Evolutionary conservation across 139 green algal genomes (phyloP).

Genomic region (Ettlia oleoabundans): DNA sequence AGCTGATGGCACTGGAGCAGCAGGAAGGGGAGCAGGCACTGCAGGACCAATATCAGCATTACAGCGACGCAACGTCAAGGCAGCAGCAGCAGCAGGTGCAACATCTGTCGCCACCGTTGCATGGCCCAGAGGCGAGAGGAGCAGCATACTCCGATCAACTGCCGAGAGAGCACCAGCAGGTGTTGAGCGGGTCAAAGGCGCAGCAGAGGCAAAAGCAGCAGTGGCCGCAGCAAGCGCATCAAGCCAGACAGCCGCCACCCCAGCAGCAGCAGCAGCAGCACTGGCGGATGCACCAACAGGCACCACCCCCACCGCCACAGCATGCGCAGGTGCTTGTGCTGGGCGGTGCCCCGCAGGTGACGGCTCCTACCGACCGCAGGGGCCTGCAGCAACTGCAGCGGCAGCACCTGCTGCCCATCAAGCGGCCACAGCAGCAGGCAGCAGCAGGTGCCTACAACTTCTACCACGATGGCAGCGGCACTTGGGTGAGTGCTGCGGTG

Average conservation of each 20-base stretch:
- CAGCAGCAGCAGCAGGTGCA: too few species aligned
- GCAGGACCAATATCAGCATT: neutral
- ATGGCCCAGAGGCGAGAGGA: neutral
- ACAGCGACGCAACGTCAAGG: neutral
- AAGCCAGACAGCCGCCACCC: neutral
- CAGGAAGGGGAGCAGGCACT: neutral
- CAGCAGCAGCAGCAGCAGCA: neutral
- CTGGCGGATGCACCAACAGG: neutral
- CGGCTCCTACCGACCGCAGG: neutral
- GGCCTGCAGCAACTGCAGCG: neutral
- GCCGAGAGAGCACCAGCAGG: too few species aligned
- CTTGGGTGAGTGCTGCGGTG: neutral
- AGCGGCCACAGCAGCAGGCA: neutral
- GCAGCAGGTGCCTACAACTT: neutral
- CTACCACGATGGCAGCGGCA: neutral
- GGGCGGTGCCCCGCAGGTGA: neutral
- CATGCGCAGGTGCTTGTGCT: neutral
- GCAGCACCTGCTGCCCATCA: neutral
- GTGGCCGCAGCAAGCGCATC: neutral
- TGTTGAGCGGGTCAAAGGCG: too few species aligned
- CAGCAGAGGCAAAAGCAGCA: neutral
- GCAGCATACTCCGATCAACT: too few species aligned
- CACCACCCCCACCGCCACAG: neutral
- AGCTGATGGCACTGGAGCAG: constrained; percentile 5
- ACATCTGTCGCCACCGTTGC: too few species aligned